Evolutionary conservation across 768 basidiomycete species (phyloP).

Genomic region (Lactarius hengduanensis): DNA sequence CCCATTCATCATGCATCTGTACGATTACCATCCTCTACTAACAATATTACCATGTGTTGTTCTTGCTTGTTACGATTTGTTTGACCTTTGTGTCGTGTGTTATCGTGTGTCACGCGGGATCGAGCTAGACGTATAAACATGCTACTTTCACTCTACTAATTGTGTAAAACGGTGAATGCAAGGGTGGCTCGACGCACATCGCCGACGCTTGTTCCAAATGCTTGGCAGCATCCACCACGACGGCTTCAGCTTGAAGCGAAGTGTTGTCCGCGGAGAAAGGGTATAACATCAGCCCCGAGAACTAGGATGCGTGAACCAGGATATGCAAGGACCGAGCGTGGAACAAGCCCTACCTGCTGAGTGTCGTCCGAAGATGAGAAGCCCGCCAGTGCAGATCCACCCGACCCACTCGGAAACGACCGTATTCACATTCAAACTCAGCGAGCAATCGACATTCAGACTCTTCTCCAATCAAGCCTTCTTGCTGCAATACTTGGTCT

Average conservation of each 20-base stretch:
- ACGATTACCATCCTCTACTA: constrained; percentile 28
- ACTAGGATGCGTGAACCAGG: not conserved
- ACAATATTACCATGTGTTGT: constrained; percentile 22
- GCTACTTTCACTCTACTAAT: not conserved
- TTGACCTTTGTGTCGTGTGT: not conserved
- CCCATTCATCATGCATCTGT: constrained; percentile 31
- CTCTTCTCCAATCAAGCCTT: not conserved
- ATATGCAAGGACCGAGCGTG: not conserved
- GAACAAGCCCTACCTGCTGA: not conserved
- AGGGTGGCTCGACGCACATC: not conserved
- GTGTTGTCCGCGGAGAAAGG: not conserved
- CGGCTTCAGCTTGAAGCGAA: not conserved
- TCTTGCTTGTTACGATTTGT: constrained; percentile 10
- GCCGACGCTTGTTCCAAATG: not conserved
- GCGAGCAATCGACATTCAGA: constrained; percentile 3
- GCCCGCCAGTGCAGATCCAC: not conserved
- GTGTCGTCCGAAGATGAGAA: constrained; percentile 3
- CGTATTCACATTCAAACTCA: not conserved
- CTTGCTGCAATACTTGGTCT: not conserved
- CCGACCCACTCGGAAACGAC: not conserved
- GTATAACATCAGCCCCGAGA: not conserved
- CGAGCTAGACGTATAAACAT: not conserved
- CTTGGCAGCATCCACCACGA: not conserved
- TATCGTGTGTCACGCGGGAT: not conserved
- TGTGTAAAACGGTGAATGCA: not conserved